A percentile compares a stretch with the other conserved stretches of the same genome.
Conservation (phyloP, 208 protist species). For the Crithidia thermophila region DNA sequence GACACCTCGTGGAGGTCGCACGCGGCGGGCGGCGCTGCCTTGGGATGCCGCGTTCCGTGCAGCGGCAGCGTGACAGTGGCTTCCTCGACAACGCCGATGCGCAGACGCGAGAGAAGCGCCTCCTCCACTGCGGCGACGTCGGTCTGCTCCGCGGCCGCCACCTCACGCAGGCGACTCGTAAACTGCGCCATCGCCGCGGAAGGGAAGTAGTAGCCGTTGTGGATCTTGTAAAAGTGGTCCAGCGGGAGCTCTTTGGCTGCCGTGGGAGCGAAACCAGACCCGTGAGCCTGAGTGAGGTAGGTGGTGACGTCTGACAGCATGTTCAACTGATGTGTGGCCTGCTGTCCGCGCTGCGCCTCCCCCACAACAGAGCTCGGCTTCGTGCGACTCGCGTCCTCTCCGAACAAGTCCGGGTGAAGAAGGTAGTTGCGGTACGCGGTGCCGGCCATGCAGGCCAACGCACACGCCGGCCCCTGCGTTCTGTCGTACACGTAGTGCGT, state of each 20-base stretch:
- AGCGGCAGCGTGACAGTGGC: constrained; percentile 40
- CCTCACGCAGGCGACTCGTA: neutral
- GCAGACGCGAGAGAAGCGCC: constrained; percentile 29
- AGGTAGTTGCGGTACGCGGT: constrained; percentile 82
- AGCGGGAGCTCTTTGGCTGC: constrained; percentile 6
- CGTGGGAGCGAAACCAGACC: neutral
- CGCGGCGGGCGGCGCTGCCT: neutral
- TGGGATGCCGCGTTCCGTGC: neutral
- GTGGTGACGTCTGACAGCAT: constrained; percentile 31
- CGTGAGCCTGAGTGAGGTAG: constrained; percentile 25
- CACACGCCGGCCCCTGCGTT: constrained; percentile 76
- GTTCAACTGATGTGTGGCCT: constrained; percentile 30
- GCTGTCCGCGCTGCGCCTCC: constrained; percentile 33
- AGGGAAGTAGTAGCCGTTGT: constrained; percentile 46
- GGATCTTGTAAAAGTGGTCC: constrained; percentile 32
- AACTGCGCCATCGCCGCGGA: neutral
- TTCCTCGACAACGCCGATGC: constrained; percentile 49
- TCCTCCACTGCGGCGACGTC: neutral
- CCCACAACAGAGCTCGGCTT: neutral
- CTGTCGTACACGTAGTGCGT: constrained; percentile 53
- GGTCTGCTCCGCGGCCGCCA: constrained; percentile 1
- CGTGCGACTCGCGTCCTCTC: neutral
- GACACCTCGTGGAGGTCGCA: constrained; percentile 32
- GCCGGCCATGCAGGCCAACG: constrained; percentile 52
- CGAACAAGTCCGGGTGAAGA: constrained; percentile 37